Evolutionary conservation across 352 stramenopile species (phyloP).

Genomic region (Globisporangium uncinulatum): DNA sequence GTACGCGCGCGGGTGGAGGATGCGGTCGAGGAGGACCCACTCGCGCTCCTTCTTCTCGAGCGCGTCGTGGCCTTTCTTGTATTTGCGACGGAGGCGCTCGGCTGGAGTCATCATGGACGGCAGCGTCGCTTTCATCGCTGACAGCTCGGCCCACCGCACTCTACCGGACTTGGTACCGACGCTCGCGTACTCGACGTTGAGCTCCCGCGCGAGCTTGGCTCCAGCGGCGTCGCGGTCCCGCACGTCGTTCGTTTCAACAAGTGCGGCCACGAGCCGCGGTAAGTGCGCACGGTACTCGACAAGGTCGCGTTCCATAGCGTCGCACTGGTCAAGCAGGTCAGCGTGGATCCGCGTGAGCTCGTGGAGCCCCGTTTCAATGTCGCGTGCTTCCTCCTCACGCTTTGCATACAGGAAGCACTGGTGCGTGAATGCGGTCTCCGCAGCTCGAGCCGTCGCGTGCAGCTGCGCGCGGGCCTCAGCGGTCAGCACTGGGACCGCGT

Average conservation of each 20-base stretch:
- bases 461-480: constrained; percentile 37
- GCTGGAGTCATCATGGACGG: constrained; percentile 75
- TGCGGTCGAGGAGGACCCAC: constrained; percentile 72
- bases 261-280: constrained; percentile 37
- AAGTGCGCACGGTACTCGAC: constrained; percentile 44
- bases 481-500: constrained; percentile 22
- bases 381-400: constrained; percentile 61
- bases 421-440: constrained; percentile 47
- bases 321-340: constrained; percentile 50
- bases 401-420: constrained; percentile 66
- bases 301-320: constrained; percentile 53
- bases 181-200: constrained; percentile 61
- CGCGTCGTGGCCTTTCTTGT: constrained; percentile 59
- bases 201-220: constrained; percentile 39
- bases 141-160: constrained; percentile 65
- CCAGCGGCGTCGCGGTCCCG: constrained; percentile 39
- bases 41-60: constrained; percentile 73
- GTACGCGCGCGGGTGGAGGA: constrained; percentile 56
- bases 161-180: constrained; percentile 43
- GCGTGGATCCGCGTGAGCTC: constrained; percentile 68
- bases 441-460: constrained; percentile 27
- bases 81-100: constrained; percentile 67
- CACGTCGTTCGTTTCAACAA: constrained; percentile 22
- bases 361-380: constrained; percentile 55
- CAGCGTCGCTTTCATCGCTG: constrained; percentile 66